phyloP scores from a whole-genome alignment of 2,329 filamentous ascomycete species.

The Arthrinium puccinioides region DNA sequence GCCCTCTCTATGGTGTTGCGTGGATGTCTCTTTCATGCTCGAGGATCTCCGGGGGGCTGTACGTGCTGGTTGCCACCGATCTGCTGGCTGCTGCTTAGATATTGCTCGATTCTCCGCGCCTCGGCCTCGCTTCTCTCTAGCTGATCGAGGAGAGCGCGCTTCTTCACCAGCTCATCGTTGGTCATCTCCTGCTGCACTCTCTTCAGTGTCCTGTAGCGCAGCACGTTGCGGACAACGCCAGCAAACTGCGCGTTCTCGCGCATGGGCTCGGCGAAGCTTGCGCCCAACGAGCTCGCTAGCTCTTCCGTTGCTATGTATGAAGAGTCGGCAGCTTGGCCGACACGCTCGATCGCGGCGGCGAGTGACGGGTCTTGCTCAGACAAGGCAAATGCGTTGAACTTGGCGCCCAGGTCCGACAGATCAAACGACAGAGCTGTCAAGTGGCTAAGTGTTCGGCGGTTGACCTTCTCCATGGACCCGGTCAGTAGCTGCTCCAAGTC shows the following conservation, averaged over 20 bases:
- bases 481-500: slow-evolving; percentile 83
- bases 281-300: slow-evolving; percentile 77
- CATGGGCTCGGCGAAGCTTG: slow-evolving; percentile 95
- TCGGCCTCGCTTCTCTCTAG: slow-evolving; percentile 92
- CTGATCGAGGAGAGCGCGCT: slow-evolving; percentile 72
- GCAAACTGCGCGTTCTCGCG: slow-evolving; percentile 96
- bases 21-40: slow-evolving; percentile 43
- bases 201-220: slow-evolving; percentile 87
- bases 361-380: slow-evolving; percentile 87
- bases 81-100: slow-evolving; percentile 68
- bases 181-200: slow-evolving; percentile 97
- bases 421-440: slow-evolving; percentile 78
- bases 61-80: slow-evolving; percentile 26
- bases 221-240: slow-evolving; percentile 80
- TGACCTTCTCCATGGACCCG: slow-evolving; percentile 95
- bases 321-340: slow-evolving; percentile 89
- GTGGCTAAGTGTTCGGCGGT: slow-evolving; percentile 80
- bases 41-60: slow-evolving; percentile 58
- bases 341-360: slow-evolving; percentile 85
- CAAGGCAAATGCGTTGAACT: slow-evolving; percentile 93
- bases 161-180: slow-evolving; percentile 84
- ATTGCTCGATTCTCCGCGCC: slow-evolving; percentile 88
- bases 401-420: slow-evolving; percentile 86
- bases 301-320: slow-evolving; percentile 96
- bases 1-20: slow-evolving; percentile 46